phyloP scores from a whole-genome alignment of 345 rosid species.

The Eucalyptus globulus region DNA sequence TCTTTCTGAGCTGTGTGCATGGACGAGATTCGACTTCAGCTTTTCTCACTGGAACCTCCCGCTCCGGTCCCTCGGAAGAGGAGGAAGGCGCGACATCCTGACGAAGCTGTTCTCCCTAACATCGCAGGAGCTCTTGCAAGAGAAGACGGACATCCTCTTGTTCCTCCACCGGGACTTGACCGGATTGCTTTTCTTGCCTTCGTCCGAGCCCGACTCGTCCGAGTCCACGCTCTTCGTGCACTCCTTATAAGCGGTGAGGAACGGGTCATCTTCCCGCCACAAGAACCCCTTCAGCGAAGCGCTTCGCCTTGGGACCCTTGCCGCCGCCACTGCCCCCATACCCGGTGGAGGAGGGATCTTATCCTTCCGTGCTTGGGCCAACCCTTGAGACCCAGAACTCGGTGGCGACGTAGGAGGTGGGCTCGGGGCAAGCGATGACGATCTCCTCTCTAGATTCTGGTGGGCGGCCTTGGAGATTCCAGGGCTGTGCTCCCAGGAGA shows the following conservation, averaged over 20 bases:
- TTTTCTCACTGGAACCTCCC: neutral
- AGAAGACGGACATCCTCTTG: conserved; percentile 10
- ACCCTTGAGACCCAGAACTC: neutral
- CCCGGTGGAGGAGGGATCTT: conserved; percentile 4
- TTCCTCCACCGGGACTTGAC: conserved; percentile 1
- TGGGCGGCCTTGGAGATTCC: conserved; percentile 36
- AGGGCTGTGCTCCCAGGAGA: conserved; percentile 60
- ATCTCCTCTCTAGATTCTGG: neutral
- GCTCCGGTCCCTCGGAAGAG: conserved; percentile 22
- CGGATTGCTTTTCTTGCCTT: neutral
- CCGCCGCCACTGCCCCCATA: conserved; percentile 6
- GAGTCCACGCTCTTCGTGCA: conserved; percentile 26
- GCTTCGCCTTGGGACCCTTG: conserved; percentile 7
- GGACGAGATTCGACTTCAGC: neutral
- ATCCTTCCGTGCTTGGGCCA: neutral
- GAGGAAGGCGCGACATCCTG: conserved; percentile 21
- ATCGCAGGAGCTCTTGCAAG: conserved; percentile 49
- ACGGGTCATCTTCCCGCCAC: conserved; percentile 47
- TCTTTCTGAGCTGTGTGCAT: neutral
- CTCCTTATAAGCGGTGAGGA: conserved; percentile 51
- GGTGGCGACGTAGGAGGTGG: neutral
- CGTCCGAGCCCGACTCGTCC: neutral
- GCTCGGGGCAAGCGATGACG: neutral
- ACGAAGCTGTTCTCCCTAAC: conserved; percentile 25
- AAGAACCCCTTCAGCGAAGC: conserved; percentile 20